Percentiles rank a stretch among this genome's conserved stretches.
Evolutionary conservation across 495 filamentous ascomycete genomes (phyloP).

Genomic region (Letharia columbiana): DNA sequence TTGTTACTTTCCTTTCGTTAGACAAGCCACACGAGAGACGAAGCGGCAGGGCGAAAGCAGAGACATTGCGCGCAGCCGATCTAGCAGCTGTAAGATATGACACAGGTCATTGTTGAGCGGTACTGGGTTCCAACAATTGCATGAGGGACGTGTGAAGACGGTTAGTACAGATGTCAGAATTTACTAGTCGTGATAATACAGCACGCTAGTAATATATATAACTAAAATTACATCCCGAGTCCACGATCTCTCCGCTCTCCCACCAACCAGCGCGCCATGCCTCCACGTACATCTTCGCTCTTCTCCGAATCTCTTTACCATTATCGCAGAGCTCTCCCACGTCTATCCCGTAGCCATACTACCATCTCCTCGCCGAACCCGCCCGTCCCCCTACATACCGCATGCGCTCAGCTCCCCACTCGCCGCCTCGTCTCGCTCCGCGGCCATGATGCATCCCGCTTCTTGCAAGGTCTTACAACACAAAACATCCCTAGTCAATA

Average conservation of each 20-base stretch:
- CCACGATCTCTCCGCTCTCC: neutral
- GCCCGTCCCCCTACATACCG: conserved; percentile 31
- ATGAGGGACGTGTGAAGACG: too few relatives aligned
- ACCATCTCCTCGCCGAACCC: conserved; percentile 19
- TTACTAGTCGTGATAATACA: too few relatives aligned
- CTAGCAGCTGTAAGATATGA: neutral
- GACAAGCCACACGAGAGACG: neutral
- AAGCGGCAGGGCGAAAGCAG: neutral
- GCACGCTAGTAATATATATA: neutral
- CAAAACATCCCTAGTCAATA: conserved; percentile 50
- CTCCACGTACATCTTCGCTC: neutral
- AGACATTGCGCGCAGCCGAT: neutral
- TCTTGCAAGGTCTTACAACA: conserved; percentile 81
- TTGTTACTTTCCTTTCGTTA: neutral
- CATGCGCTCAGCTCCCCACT: conserved; percentile 48
- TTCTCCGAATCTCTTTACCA: neutral
- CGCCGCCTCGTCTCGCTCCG: conserved; percentile 70
- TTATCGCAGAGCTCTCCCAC: neutral
- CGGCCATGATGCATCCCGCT: conserved; percentile 69
- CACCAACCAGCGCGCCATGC: conserved; percentile 4
- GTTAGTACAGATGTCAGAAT: too few relatives aligned
- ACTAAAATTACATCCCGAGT: neutral
- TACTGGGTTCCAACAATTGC: neutral
- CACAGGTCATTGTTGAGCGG: neutral
- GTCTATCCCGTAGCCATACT: neutral